Evolutionary conservation across 2,329 filamentous ascomycete genomes (phyloP), one percentile per base, ranked within the genome.

Genomic region (Colletotrichum spinosum): DNA sequence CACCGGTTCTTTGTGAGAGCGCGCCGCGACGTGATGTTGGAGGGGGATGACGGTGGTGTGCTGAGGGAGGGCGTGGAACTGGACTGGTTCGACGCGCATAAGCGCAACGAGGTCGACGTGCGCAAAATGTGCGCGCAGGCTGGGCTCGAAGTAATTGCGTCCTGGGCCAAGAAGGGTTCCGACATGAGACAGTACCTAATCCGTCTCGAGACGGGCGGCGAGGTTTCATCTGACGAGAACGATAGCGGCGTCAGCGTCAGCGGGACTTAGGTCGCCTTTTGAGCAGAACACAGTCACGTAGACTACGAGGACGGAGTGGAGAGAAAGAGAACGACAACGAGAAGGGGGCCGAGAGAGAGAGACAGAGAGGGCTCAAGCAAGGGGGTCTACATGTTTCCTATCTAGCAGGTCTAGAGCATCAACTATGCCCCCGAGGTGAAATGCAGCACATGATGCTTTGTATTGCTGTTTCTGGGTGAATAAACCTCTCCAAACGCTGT

Each of bases 1-100:
- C 79, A 81, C 64, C 75, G 78, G 6, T 80, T 80, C 68, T 80
- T 74, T 67, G 75, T 81, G 60, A 71, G 72, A 13, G 78, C 79
- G 34, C 78, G 75, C 35, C 71, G 69, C 13, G 73, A 78, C 25
- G 69, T 81, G 38, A 59, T 62, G 6, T 68, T 78, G 13, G 11
- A 38, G 13, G 56, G 65, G 8, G 70, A 65, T 13, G 66, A 73
- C 35, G 69, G 64, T 2, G 70, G 70, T 13, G 64, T 65, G 10
- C 75, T 80, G 44, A 57, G 67, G 45, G 55, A 70, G 17, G 78
- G 75, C 12, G 72, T 78, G 48, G 76, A 79, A 61, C 71, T 80
- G 13, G 79, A 81, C 65, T 81, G 79, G 79, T 81, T 81, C 64
- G 79, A 81, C 68, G 78, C 79, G 38, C 79, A 81, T 70, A 81